phyloP scores from a whole-genome alignment of 257 asterid species.

The Solanum etuberosum region DNA sequence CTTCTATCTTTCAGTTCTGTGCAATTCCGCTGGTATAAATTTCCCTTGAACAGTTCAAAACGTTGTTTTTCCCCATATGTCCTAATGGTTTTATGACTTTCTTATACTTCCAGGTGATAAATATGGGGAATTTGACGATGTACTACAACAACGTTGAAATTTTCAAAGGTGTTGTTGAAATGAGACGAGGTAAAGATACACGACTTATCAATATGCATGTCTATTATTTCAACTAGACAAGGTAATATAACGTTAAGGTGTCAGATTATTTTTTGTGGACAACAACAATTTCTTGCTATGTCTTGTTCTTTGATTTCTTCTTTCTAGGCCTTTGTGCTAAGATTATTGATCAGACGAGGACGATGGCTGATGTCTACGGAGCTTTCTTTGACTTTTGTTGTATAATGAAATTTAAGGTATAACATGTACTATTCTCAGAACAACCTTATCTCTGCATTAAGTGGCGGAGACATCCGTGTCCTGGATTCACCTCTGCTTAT shows the following conservation, averaged over 20 bases:
- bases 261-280: background rate
- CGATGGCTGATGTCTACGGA: conserved; percentile 79
- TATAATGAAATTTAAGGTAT: conserved; percentile 72
- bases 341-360: conserved; percentile 56
- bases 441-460: background rate
- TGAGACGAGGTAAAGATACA: conserved; percentile 71
- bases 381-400: conserved; percentile 77
- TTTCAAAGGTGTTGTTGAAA: conserved; percentile 83
- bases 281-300: background rate
- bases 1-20: conserved; percentile 83
- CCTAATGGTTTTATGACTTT: background rate
- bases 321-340: conserved; percentile 81
- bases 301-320: background rate
- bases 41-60: background rate
- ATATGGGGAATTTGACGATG: conserved; percentile 79
- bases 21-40: conserved; percentile 81
- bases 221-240: background rate
- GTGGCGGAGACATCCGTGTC: background rate
- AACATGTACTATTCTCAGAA: background rate
- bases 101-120: conserved; percentile 55
- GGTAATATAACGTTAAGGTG: background rate
- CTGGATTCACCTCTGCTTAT: background rate
- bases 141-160: conserved; percentile 85
- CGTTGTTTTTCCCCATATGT: background rate
- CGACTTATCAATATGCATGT: background rate